A percentile compares a stretch with the other conserved stretches of the same genome.
phyloP scores from a whole-genome alignment of 352 stramenopile species.

The Pythium phragmiticola region DNA sequence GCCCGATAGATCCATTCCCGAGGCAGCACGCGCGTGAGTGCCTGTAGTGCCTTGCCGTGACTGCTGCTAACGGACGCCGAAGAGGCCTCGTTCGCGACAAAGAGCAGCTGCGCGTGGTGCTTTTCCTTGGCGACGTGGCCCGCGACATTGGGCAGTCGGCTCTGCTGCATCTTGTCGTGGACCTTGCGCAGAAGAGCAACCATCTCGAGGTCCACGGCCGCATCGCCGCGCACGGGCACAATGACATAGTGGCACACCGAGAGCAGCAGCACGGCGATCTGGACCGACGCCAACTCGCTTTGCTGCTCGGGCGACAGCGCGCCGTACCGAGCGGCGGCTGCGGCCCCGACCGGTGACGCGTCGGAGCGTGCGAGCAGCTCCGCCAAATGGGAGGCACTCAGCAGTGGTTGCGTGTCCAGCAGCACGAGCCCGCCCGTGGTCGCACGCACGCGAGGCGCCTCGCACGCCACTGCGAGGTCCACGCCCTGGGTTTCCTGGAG shows the following conservation, averaged over 20 bases:
- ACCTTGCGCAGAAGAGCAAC: slow-evolving; percentile 49
- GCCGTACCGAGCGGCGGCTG: slow-evolving; percentile 35
- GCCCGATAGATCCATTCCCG: slow-evolving; percentile 20
- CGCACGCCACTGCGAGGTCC: slow-evolving; percentile 49
- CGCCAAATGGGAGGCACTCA: slow-evolving; percentile 57
- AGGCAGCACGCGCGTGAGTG: slow-evolving; percentile 39
- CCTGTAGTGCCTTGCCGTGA: slow-evolving; percentile 12
- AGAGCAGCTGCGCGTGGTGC: slow-evolving; percentile 58
- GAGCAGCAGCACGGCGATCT: slow-evolving; percentile 64
- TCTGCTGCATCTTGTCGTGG: slow-evolving; percentile 51
- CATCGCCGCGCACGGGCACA: slow-evolving; percentile 46
- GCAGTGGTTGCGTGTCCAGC: slow-evolving; percentile 64
- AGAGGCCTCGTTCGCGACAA: slow-evolving; percentile 47
- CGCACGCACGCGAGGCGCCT: slow-evolving; percentile 25
- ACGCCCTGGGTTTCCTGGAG: slow-evolving; percentile 54
- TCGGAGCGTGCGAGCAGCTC: slow-evolving; percentile 54
- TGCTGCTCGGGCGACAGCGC: slow-evolving; percentile 64
- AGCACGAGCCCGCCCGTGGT: slow-evolving; percentile 47
- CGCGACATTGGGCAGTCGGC: slow-evolving; percentile 61
- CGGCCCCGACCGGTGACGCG: slow-evolving; percentile 18
- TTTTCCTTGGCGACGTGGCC: slow-evolving; percentile 41
- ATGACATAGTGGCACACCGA: slow-evolving; percentile 81
- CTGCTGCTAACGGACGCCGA: neutral
- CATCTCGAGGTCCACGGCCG: slow-evolving; percentile 39
- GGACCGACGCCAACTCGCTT: slow-evolving; percentile 53